Evolutionary conservation across 1,139 yeast species (phyloP).

Genomic region (Protomyces inundatus): DNA sequence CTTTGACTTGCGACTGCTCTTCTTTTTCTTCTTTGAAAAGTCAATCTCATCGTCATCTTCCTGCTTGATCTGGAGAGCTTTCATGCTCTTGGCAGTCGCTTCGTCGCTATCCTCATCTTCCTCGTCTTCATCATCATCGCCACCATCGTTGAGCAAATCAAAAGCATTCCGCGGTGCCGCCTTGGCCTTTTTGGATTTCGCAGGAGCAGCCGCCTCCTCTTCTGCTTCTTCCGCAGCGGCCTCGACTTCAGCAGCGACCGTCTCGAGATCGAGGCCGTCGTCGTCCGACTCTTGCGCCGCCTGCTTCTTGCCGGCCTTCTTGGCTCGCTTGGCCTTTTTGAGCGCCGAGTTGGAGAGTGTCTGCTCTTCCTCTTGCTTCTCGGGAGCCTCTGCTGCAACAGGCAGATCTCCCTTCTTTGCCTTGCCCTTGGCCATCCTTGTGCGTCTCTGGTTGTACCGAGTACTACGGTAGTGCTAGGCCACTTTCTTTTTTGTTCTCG

Average conservation of each 20-base stretch:
- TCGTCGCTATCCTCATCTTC: neutral
- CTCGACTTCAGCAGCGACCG: neutral
- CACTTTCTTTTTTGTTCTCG: too few relatives aligned
- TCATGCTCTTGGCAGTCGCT: neutral
- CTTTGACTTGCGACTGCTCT: slow-evolving; percentile 2
- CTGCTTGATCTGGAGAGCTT: neutral
- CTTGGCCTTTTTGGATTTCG: neutral
- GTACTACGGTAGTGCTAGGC: too few relatives aligned
- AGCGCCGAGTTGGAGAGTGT: slow-evolving; percentile 21
- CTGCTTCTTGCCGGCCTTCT: slow-evolving; percentile 18
- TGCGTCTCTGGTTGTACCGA: too few relatives aligned
- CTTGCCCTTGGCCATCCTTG: neutral
- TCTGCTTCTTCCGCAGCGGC: slow-evolving; percentile 2
- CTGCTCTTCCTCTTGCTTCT: slow-evolving; percentile 3
- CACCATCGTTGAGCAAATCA: slow-evolving; percentile 2
- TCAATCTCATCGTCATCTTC: slow-evolving; percentile 9
- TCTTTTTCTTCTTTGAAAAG: slow-evolving; percentile 1
- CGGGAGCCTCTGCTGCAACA: neutral
- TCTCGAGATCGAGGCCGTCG: slow-evolving; percentile 11
- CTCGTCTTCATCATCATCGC: slow-evolving; percentile 9
- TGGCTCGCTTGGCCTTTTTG: slow-evolving; percentile 19
- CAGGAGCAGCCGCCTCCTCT: neutral
- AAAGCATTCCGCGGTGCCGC: slow-evolving; percentile 2
- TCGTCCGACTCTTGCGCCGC: slow-evolving; percentile 8
- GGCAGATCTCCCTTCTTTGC: slow-evolving; percentile 23